A percentile compares a stretch with the other conserved stretches of the same genome.
Conservation (phyloP, 1,139 yeast species). For the Saccharomyces hybrid region DNA sequence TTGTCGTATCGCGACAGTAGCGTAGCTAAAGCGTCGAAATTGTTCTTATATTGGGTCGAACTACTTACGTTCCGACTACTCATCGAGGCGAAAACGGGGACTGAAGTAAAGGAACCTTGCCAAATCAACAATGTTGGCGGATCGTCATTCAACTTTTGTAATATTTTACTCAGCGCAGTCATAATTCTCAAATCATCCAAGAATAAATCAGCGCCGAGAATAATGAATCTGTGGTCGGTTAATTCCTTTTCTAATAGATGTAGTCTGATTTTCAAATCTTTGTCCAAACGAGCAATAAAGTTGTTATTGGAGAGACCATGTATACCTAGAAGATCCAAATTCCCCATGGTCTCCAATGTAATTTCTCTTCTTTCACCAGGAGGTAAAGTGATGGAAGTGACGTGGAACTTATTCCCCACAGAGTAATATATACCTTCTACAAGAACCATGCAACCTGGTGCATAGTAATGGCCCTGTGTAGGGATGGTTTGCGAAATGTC, state of each 20-base stretch:
- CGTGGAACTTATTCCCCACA: slow-evolving; percentile 59
- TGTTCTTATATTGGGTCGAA: slow-evolving; percentile 50
- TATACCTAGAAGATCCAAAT: slow-evolving; percentile 73
- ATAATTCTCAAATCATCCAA: slow-evolving; percentile 53
- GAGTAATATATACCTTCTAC: slow-evolving; percentile 77
- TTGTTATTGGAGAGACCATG: slow-evolving; percentile 33
- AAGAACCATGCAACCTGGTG: slow-evolving; percentile 71
- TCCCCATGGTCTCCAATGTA: slow-evolving; percentile 66
- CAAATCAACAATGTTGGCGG: slow-evolving; percentile 56
- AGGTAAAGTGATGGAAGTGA: slow-evolving; percentile 75
- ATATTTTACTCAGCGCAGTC: slow-evolving; percentile 55
- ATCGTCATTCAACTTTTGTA: slow-evolving; percentile 42
- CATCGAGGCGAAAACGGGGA: slow-evolving; percentile 43
- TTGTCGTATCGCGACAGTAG: slow-evolving; percentile 44
- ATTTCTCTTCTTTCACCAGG: slow-evolving; percentile 70
- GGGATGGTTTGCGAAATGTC: slow-evolving; percentile 61
- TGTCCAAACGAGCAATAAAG: slow-evolving; percentile 50
- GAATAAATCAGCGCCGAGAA: slow-evolving; percentile 67
- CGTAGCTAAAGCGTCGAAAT: slow-evolving; percentile 64
- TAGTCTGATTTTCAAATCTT: slow-evolving; percentile 48
- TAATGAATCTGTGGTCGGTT: slow-evolving; percentile 49
- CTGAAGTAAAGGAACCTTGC: slow-evolving; percentile 63
- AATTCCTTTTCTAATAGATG: slow-evolving; percentile 49
- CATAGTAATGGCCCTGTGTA: slow-evolving; percentile 60
- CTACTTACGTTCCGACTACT: slow-evolving; percentile 38